Percentiles rank a stretch among this genome's conserved stretches.
These are phyloP conservation scores for Rhipidocladum racemiflorum DNA, from an alignment of 176 grass and related monocot genomes.

Conservation along the genomic window DNA sequence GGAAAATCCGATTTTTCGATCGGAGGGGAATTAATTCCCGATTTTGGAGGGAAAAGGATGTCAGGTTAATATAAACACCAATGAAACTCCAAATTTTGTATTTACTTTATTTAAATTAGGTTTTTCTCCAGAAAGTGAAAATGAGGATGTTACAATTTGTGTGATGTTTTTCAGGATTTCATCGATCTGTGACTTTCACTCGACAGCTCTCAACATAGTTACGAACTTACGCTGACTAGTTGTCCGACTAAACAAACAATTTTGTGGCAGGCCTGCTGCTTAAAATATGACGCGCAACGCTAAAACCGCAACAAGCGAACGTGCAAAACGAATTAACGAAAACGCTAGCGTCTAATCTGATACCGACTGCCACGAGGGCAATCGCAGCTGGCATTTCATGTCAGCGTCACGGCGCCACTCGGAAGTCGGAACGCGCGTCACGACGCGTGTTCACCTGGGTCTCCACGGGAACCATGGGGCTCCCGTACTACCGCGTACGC, in stretches of 20 bases:
- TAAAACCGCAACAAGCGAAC: background rate
- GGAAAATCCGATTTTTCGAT: too few relatives aligned
- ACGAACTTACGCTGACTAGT: background rate
- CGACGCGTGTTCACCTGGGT: background rate
- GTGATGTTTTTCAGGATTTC: too few relatives aligned
- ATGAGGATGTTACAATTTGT: too few relatives aligned
- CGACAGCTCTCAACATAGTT: background rate
- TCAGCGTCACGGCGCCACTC: background rate
- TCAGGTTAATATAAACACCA: too few relatives aligned
- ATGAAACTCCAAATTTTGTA: too few relatives aligned
- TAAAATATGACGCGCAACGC: background rate
- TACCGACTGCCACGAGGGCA: background rate
- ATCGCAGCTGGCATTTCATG: background rate
- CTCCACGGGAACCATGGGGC: constrained; percentile 11
- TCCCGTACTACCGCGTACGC: background rate
- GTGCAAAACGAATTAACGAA: background rate
- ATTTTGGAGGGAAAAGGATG: too few relatives aligned
- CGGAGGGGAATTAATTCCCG: too few relatives aligned
- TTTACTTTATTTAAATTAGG: too few relatives aligned
- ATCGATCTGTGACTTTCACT: background rate
- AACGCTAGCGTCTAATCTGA: background rate
- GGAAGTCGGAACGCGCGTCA: background rate
- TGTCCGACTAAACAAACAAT: background rate
- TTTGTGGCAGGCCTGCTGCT: background rate
- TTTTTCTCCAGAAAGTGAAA: too few relatives aligned